These are phyloP conservation scores for Aspergillus sojae DNA, from an alignment of 2,329 filamentous ascomycete species.

Conservation along the genomic window DNA sequence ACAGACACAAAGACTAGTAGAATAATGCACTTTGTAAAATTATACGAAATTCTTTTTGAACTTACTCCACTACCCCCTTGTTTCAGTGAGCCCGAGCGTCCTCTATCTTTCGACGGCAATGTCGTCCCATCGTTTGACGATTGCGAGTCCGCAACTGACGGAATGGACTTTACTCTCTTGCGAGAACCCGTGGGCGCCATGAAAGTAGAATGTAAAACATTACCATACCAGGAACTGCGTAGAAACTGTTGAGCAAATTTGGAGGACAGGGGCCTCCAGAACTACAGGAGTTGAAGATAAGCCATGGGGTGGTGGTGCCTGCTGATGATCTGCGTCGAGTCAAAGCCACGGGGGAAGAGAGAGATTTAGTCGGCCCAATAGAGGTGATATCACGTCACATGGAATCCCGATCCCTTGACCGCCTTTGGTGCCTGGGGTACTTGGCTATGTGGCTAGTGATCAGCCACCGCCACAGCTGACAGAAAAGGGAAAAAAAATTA, in stretches of 20 bases:
- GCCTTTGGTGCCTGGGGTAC: constrained; percentile 27
- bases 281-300: constrained; percentile 9
- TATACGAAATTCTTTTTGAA: constrained; percentile 9
- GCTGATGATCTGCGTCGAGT: constrained; percentile 3
- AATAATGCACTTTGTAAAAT: constrained; percentile 6
- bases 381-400: constrained; percentile 40
- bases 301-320: constrained; percentile 1
- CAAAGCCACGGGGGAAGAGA: background rate
- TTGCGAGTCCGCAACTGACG: constrained; percentile 33
- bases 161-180: constrained; percentile 48
- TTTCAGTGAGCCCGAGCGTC: constrained; percentile 29
- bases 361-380: constrained; percentile 9
- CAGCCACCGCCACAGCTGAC: constrained; percentile 18
- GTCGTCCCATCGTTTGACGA: constrained; percentile 28
- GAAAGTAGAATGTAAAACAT: constrained; percentile 36
- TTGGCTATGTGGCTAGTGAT: constrained; percentile 14
- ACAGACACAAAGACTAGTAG: background rate
- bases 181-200: constrained; percentile 47
- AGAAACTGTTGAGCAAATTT: background rate
- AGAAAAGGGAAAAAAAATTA: constrained; percentile 19
- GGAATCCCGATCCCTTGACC: constrained; percentile 23
- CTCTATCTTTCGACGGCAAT: constrained; percentile 19
- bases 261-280: constrained; percentile 12
- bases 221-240: constrained; percentile 22
- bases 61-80: constrained; percentile 35